These are phyloP conservation scores for Ascochyta koolunga DNA, from an alignment of 2,329 filamentous ascomycete genomes.

Conservation along the genomic window DNA sequence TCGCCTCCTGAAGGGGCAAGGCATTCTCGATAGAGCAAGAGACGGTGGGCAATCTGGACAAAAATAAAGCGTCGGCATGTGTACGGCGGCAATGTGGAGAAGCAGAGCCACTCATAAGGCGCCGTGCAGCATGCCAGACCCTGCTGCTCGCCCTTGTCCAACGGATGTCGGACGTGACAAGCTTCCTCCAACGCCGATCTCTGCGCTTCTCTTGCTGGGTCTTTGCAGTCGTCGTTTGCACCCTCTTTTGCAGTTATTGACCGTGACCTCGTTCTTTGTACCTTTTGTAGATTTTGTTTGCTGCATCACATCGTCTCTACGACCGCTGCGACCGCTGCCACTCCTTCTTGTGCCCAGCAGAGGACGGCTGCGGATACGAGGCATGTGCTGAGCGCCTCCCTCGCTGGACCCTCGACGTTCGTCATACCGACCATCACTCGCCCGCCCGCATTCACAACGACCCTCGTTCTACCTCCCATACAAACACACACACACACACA, in stretches of 20 bases:
- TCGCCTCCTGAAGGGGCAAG: constrained; percentile 16
- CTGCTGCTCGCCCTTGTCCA: constrained; percentile 13
- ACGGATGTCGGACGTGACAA: constrained; percentile 16
- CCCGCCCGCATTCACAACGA: neutral
- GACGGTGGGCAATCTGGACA: constrained; percentile 5
- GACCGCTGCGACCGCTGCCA: neutral
- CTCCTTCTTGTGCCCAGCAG: neutral
- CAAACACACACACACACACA: constrained; percentile 21
- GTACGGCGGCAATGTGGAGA: constrained; percentile 20
- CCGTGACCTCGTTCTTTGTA: neutral
- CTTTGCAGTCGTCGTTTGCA: constrained; percentile 2
- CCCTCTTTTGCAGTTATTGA: constrained; percentile 4
- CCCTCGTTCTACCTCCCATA: constrained; percentile 9
- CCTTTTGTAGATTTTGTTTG: constrained; percentile 1
- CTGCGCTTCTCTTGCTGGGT: neutral
- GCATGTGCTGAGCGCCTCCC: constrained; percentile 20
- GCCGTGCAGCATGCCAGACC: constrained; percentile 13
- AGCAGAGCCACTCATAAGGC: constrained; percentile 8
- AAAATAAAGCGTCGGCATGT: constrained; percentile 18
- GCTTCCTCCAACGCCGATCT: constrained; percentile 17
- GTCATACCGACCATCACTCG: constrained; percentile 13
- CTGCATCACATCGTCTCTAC: neutral
- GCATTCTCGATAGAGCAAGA: constrained; percentile 3
- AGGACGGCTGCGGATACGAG: constrained; percentile 1
- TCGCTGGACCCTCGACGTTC: constrained; percentile 17